Evolutionary conservation across 345 rosid species (phyloP).

Genomic region (Eutrema japonicum): DNA sequence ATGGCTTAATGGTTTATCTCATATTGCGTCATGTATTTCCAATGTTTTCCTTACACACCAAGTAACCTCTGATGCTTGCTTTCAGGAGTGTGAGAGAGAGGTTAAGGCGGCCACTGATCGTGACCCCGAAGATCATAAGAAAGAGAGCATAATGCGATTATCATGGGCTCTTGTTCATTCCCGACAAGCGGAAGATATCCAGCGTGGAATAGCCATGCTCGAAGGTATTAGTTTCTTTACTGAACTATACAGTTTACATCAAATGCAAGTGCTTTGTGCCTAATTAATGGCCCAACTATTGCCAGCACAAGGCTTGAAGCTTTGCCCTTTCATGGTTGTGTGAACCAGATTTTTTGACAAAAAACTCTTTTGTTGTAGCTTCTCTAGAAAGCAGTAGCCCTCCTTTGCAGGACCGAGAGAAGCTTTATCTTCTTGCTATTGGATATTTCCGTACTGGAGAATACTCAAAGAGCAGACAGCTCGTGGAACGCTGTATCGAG

Average conservation of each 20-base stretch:
- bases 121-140: conserved; percentile 58
- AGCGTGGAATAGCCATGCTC: conserved; percentile 81
- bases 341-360: conserved; percentile 1
- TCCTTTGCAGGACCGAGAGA: conserved; percentile 62
- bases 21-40: neutral
- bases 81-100: conserved; percentile 84
- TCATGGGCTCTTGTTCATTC: conserved; percentile 96
- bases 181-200: conserved; percentile 67
- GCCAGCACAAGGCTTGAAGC: neutral
- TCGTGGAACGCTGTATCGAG: conserved; percentile 70
- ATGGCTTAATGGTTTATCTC: neutral
- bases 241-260: neutral
- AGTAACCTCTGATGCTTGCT: conserved; percentile 5
- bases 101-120: conserved; percentile 57
- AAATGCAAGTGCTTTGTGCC: neutral
- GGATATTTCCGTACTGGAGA: conserved; percentile 77
- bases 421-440: conserved; percentile 81
- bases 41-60: neutral
- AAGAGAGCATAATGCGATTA: conserved; percentile 71
- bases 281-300: no score
- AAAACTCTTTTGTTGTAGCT: conserved; percentile 48
- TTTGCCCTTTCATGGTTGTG: conserved; percentile 3
- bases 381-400: conserved; percentile 58
- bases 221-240: conserved; percentile 48
- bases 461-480: conserved; percentile 67